Evolutionary conservation across 1,284 basidiomycete genomes (phyloP).

Genomic region (Boletus calvinii): DNA sequence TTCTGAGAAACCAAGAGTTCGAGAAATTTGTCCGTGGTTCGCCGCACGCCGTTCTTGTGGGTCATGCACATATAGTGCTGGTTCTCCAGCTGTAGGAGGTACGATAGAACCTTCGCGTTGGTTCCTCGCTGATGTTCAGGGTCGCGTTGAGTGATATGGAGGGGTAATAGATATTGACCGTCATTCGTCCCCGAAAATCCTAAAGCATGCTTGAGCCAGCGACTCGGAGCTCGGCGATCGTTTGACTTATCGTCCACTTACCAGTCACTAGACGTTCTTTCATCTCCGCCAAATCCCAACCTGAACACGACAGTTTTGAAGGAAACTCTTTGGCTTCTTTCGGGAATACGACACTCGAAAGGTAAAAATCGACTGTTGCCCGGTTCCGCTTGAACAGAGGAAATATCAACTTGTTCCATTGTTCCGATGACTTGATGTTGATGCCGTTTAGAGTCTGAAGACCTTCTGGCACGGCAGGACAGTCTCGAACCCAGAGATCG

Average conservation of each 20-base stretch:
- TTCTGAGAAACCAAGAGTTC: conserved; percentile 32
- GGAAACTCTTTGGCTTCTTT: conserved; percentile 46
- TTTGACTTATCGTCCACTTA: conserved; percentile 3
- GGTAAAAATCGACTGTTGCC: conserved; percentile 48
- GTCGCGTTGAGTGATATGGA: conserved; percentile 45
- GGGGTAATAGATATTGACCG: conserved; percentile 47
- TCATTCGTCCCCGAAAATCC: conserved; percentile 62
- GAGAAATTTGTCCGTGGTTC: conserved; percentile 36
- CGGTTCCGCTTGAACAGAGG: conserved; percentile 40
- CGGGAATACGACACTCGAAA: conserved; percentile 33
- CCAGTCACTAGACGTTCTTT: conserved; percentile 30
- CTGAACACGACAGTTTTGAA: conserved; percentile 46
- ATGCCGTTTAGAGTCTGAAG: conserved; percentile 39
- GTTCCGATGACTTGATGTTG: conserved; percentile 42
- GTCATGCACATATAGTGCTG: conserved; percentile 35
- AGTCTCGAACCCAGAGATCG: conserved; percentile 38
- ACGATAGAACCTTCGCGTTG: conserved; percentile 47
- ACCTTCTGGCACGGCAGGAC: conserved; percentile 26
- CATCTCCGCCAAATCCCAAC: conserved; percentile 51
- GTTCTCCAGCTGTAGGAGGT: conserved; percentile 46
- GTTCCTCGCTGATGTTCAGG: conserved; percentile 42
- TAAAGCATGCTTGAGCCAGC: conserved; percentile 23
- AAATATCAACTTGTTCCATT: conserved; percentile 32
- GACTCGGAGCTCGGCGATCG: not conserved
- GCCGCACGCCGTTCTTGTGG: conserved; percentile 21